A percentile compares a stretch with the other conserved stretches of the same genome.
Evolutionary conservation across 164 flowering plant genomes (phyloP).

Genomic region (Annona squamosa): DNA sequence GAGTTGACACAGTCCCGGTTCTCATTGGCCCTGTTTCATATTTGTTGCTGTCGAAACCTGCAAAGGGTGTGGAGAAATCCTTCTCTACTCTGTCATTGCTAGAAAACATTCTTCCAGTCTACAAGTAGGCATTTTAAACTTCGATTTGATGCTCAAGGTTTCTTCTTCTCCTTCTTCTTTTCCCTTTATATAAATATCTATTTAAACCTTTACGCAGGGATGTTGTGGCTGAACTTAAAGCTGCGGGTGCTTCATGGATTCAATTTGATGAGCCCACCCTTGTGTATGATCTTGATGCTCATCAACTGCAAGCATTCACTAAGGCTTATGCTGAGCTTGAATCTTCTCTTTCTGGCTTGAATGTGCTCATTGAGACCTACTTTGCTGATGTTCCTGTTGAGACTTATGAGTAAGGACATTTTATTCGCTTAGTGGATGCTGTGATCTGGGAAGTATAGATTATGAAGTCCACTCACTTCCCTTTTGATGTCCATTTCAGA

Average conservation of each 20-base stretch:
- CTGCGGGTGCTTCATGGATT: slow-evolving; percentile 25
- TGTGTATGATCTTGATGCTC: slow-evolving; percentile 19
- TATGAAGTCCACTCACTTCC: not conserved
- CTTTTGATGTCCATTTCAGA: slow-evolving; percentile 3
- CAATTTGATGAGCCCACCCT: slow-evolving; percentile 27
- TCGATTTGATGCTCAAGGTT: not conserved
- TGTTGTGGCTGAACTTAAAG: slow-evolving; percentile 24
- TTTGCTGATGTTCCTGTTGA: slow-evolving; percentile 78
- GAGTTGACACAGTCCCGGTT: slow-evolving; percentile 24
- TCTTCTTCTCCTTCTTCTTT: not conserved
- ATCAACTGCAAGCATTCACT: slow-evolving; percentile 48
- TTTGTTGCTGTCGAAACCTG: slow-evolving; percentile 23
- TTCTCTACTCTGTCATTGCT: slow-evolving; percentile 22
- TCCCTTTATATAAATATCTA: not conserved
- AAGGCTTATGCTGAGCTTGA: slow-evolving; percentile 68
- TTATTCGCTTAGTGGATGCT: not conserved
- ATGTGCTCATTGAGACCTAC: slow-evolving; percentile 79
- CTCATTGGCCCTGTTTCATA: slow-evolving; percentile 26
- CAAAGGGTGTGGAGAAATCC: slow-evolving; percentile 24
- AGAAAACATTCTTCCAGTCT: slow-evolving; percentile 21
- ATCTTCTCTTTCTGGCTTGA: slow-evolving; percentile 58
- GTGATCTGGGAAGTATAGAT: slow-evolving; percentile 1
- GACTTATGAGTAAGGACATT: slow-evolving; percentile 40
- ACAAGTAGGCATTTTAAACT: slow-evolving; percentile 12
- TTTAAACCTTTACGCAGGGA: slow-evolving; percentile 10